Evolutionary conservation across 768 basidiomycete species (phyloP).

Genomic region (Hygrophoropsis aurantiaca): DNA sequence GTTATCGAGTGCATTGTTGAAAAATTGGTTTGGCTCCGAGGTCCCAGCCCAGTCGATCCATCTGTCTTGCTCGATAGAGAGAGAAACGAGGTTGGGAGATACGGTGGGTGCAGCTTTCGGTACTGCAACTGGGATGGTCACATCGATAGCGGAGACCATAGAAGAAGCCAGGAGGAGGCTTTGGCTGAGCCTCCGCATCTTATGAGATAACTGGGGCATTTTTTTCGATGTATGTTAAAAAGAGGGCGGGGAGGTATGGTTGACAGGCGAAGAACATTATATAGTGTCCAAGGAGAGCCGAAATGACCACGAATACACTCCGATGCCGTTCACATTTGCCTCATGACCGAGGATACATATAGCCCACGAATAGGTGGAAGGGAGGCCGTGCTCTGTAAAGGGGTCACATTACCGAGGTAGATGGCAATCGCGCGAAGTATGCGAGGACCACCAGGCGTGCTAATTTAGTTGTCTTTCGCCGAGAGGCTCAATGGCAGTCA

Average conservation of each 20-base stretch:
- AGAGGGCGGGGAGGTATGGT: no score
- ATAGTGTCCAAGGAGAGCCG: not conserved
- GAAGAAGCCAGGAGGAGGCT: constrained; percentile 4
- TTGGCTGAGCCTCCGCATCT: not conserved
- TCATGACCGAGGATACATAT: constrained; percentile 3
- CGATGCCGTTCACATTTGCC: not conserved
- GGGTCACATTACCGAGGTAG: constrained; percentile 3
- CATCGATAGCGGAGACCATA: constrained; percentile 16
- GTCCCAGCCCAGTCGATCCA: constrained; percentile 70
- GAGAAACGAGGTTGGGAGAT: constrained; percentile 50
- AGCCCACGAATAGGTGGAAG: not conserved
- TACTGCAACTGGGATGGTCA: constrained; percentile 40
- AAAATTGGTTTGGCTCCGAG: constrained; percentile 51
- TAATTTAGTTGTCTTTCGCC: constrained; percentile 2
- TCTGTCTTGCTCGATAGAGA: constrained; percentile 70
- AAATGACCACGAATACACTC: not conserved
- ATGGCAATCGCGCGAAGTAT: not conserved
- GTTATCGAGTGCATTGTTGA: constrained; percentile 60
- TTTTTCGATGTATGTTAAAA: not conserved
- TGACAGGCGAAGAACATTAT: not conserved
- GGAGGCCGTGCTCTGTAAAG: not conserved
- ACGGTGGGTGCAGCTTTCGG: constrained; percentile 38
- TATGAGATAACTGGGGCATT: constrained; percentile 2
- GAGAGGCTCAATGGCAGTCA: not conserved
- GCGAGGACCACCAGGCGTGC: not conserved